Conservation (phyloP, 208 protist species). For the Giardia duodenalis region DNA sequence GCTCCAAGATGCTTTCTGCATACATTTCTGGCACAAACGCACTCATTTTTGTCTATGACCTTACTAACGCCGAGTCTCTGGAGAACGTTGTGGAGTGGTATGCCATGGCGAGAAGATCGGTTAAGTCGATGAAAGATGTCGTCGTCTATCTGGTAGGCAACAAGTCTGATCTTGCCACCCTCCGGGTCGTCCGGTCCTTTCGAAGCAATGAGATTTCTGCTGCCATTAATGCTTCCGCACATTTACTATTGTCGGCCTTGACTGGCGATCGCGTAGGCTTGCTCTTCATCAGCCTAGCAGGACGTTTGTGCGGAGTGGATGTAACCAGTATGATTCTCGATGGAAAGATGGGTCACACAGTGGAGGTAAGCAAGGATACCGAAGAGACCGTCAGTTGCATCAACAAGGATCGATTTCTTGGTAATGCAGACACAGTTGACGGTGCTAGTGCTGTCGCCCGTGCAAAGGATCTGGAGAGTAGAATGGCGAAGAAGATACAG, state of each 20-base stretch:
- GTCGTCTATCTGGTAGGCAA: constrained; percentile 16
- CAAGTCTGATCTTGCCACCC: constrained; percentile 15
- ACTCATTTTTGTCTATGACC: constrained; percentile 13
- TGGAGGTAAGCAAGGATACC: no score
- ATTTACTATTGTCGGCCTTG: not conserved
- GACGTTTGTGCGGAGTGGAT: not conserved
- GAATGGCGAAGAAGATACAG: no score
- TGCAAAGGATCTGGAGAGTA: no score
- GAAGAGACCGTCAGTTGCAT: no score
- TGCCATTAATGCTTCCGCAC: not conserved
- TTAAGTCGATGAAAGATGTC: not conserved
- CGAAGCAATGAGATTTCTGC: not conserved
- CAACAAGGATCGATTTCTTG: no score
- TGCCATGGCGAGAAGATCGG: no score
- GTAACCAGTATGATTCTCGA: not conserved
- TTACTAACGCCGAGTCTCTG: not conserved
- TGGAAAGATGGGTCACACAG: no score
- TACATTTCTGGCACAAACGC: not conserved
- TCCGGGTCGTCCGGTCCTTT: not conserved
- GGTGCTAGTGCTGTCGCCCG: no score
- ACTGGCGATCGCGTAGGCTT: constrained; percentile 1
- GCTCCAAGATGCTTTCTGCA: constrained; percentile 3
- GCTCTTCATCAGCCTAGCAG: not conserved
- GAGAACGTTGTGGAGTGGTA: not conserved
- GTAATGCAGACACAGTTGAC: no score